These are phyloP conservation scores for Dactylonectria estremocensis DNA, from an alignment of 2,329 filamentous ascomycete genomes.

Conservation along the genomic window DNA sequence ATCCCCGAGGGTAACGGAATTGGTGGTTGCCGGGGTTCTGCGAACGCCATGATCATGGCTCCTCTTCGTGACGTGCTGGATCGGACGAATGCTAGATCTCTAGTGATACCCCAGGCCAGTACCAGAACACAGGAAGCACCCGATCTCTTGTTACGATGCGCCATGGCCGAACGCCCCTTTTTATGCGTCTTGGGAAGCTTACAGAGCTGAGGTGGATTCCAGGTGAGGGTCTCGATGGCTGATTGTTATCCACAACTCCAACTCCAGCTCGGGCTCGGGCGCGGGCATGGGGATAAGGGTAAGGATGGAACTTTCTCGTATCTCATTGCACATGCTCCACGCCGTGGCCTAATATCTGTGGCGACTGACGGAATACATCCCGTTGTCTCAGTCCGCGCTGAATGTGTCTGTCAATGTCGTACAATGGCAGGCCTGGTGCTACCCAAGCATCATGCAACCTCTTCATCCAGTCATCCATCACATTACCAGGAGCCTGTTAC, in stretches of 20 bases:
- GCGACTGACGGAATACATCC: not conserved
- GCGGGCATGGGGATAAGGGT: not conserved
- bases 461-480: not conserved
- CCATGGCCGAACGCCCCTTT: not conserved
- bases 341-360: constrained; percentile 5
- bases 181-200: constrained; percentile 3
- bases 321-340: constrained; percentile 5
- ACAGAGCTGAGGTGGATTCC: not conserved
- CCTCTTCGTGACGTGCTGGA: constrained; percentile 41
- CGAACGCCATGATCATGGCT: constrained; percentile 34
- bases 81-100: constrained; percentile 44
- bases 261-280: not conserved
- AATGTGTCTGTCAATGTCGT: constrained; percentile 5
- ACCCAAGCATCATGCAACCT: not conserved
- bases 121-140: constrained; percentile 14
- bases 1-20: constrained; percentile 8
- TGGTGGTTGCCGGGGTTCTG: constrained; percentile 20
- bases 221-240: not conserved
- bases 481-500: not conserved
- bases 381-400: constrained; percentile 19
- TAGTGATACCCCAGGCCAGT: constrained; percentile 36
- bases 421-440: constrained; percentile 16
- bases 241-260: not conserved
- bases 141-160: constrained; percentile 27
- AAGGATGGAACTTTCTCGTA: not conserved